Base-by-base conservation (phyloP, 495 filamentous ascomycete genomes). In the Penicillium longicatenatum region DNA sequence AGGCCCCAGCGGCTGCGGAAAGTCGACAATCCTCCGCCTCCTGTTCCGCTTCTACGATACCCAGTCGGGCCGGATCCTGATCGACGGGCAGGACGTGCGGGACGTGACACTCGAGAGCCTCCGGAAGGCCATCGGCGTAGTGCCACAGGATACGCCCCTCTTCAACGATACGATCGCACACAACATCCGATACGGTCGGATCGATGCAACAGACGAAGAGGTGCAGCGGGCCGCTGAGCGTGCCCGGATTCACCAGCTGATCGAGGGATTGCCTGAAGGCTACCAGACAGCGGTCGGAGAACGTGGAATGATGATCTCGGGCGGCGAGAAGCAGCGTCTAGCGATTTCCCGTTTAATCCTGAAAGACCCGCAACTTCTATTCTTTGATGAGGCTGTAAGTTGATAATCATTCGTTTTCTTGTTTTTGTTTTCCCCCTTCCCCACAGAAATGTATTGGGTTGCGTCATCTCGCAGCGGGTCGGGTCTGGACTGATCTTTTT, bases 271-370 rank as follows among this genome's bases (percentile, higher is more conserved):
- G 62, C 92, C 92, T 1, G 87, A 93, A 16, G 91, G 92, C 4
- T 98, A 98, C 66, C 71, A 89, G 17, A 98, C 94, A 2, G 92
- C 89, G 65, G 94, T 98, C 11, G 94, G 94, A 17, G 94, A 98
- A 78, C 81, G 95, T 22, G 94, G 94, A 1, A 89, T 98, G 88
- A 98, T 98, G 94, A 97, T 98, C 17, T 93, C 89, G 4, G 94
- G 93, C 8, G 94, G 94, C 31, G 94, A 98, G 75, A 98, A 98
- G 72, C 94, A 98, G 68, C 84, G 94, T 5, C 74, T 98, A 30
- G 94, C 95, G 2, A 85, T 98, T 20, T 90, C 91, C 6, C 79
- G 94, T 30, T 69, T 98, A 35, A 81, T 98, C 1, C 75, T 98
- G 44, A 98, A 98, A 63, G 91, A 98, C 63, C 93, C 94, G 1